Evolutionary conservation across 2,329 filamentous ascomycete genomes (phyloP).

Genomic region (Alternaria hordeiaustralica): DNA sequence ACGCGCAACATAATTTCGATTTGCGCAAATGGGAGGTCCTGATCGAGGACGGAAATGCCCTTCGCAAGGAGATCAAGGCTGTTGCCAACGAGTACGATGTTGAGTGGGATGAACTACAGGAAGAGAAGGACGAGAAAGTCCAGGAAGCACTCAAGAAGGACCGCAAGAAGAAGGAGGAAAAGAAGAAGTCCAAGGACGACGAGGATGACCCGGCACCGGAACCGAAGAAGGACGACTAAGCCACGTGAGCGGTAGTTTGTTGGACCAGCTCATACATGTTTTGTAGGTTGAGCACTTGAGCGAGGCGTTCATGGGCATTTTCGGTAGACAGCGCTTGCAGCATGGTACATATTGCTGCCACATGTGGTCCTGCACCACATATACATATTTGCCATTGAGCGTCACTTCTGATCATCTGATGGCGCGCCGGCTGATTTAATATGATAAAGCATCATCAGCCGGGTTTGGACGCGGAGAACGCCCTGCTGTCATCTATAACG

Average conservation of each 20-base stretch:
- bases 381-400: background rate
- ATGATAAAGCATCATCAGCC: background rate
- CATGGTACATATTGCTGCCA: constrained; percentile 2
- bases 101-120: constrained; percentile 80
- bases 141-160: constrained; percentile 61
- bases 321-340: background rate
- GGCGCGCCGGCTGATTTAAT: background rate
- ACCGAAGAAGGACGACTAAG: constrained; percentile 1
- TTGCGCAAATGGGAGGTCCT: constrained; percentile 76
- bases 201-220: constrained; percentile 26
- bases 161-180: constrained; percentile 46
- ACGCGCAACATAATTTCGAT: constrained; percentile 78
- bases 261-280: background rate
- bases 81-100: constrained; percentile 89
- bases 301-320: constrained; percentile 10
- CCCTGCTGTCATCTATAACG: background rate
- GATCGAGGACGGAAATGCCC: constrained; percentile 77
- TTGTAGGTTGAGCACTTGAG: constrained; percentile 5
- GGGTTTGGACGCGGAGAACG: background rate
- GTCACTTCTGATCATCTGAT: background rate
- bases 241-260: background rate
- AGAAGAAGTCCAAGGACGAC: constrained; percentile 47
- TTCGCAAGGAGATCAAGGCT: constrained; percentile 79
- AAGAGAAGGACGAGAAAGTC: constrained; percentile 71
- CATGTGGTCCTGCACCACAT: background rate